Percentiles rank a stretch among this genome's conserved stretches.
Conservation (phyloP, 768 basidiomycete species). For the Lactarius deliciosus region DNA sequence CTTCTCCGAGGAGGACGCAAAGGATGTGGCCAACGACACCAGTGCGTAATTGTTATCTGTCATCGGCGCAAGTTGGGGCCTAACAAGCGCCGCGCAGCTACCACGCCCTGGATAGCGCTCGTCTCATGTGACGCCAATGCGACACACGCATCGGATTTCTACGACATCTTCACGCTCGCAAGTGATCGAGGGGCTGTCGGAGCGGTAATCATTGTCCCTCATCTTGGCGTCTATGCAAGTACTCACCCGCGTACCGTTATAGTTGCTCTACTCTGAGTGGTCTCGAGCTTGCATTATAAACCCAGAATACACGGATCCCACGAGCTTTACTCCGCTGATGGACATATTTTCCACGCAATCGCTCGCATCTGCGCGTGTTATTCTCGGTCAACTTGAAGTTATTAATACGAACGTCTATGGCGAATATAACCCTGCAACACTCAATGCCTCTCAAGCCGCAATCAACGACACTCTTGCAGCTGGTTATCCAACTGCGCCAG, state of each 20-base stretch:
- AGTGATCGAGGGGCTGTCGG: slow-evolving; percentile 75
- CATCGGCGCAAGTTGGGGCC: neutral
- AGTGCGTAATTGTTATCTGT: slow-evolving; percentile 39
- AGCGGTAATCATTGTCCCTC: slow-evolving; percentile 49
- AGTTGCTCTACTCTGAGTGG: slow-evolving; percentile 78
- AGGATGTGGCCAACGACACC: slow-evolving; percentile 43
- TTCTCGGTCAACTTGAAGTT: slow-evolving; percentile 56
- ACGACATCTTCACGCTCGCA: slow-evolving; percentile 83
- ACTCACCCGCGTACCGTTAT: neutral
- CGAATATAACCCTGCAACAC: slow-evolving; percentile 57
- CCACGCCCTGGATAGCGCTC: slow-evolving; percentile 89
- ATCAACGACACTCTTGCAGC: slow-evolving; percentile 47
- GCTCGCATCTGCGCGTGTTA: slow-evolving; percentile 54
- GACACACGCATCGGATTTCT: slow-evolving; percentile 55
- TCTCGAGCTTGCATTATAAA: slow-evolving; percentile 77
- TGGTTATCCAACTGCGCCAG: slow-evolving; percentile 47
- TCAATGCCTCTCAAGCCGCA: slow-evolving; percentile 52
- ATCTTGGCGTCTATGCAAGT: neutral
- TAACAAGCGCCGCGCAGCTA: slow-evolving; percentile 41
- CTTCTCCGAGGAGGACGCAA: slow-evolving; percentile 61
- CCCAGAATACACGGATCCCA: slow-evolving; percentile 60
- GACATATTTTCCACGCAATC: slow-evolving; percentile 76
- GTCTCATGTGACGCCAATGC: slow-evolving; percentile 80
- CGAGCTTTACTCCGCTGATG: slow-evolving; percentile 66
- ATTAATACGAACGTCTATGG: slow-evolving; percentile 52